Conservation (phyloP, 2,329 filamentous ascomycete species). For the Trichoderma sp. region DNA sequence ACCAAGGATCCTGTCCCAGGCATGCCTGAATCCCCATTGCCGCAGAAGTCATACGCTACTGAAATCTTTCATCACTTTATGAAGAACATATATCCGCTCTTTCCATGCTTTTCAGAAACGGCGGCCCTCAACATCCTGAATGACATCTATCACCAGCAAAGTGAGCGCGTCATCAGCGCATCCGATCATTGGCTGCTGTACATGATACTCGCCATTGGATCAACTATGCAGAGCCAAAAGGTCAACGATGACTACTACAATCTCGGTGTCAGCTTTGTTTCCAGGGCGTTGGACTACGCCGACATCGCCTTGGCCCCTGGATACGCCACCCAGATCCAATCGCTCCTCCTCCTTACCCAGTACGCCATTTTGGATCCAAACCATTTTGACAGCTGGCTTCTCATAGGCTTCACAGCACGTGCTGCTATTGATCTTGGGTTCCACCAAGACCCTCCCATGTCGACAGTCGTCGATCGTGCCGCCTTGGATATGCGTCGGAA, state of each 20-base stretch:
- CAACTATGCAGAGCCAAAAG: conserved; percentile 67
- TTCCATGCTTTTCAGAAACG: conserved; percentile 81
- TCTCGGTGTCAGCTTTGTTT: conserved; percentile 55
- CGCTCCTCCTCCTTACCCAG: conserved; percentile 78
- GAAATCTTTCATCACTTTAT: conserved; percentile 80
- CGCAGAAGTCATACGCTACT: conserved; percentile 65
- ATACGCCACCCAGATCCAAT: conserved; percentile 81
- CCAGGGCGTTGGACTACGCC: conserved; percentile 69
- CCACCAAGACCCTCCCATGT: conserved; percentile 82
- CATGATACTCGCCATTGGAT: conserved; percentile 84
- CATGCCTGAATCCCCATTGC: conserved; percentile 60
- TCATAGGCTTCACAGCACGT: conserved; percentile 85
- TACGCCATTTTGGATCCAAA: conserved; percentile 88
- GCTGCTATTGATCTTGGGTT: conserved; percentile 86
- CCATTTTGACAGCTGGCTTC: conserved; percentile 91
- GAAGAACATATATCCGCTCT: conserved; percentile 72
- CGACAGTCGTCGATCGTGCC: conserved; percentile 63
- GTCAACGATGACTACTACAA: conserved; percentile 62
- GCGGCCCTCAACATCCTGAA: conserved; percentile 75
- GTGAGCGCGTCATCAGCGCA: conserved; percentile 58
- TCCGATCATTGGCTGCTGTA: conserved; percentile 84
- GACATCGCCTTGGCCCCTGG: conserved; percentile 84
- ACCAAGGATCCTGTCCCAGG: conserved; percentile 69
- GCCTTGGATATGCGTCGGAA: conserved; percentile 74
- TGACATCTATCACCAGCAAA: conserved; percentile 68